Conservation (phyloP, 179 eudicot genomes). For the Corrigiola litoralis region DNA sequence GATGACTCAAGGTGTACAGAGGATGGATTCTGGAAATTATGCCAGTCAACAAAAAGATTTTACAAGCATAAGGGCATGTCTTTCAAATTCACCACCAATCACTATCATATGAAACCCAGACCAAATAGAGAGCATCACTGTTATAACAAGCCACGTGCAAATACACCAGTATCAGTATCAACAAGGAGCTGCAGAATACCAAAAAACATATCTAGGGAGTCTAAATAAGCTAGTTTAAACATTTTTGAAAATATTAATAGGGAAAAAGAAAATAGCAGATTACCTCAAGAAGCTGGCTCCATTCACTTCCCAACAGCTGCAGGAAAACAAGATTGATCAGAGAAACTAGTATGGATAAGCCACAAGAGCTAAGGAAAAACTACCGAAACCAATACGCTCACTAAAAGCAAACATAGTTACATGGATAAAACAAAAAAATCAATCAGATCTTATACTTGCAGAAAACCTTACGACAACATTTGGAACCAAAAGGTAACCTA, state of each 20-base stretch:
- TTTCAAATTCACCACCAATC: constrained; percentile 14
- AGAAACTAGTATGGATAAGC: background rate
- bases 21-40: constrained; percentile 11
- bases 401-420: too few relatives aligned
- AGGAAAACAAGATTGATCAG: constrained; percentile 15
- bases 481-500: too few relatives aligned
- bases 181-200: background rate
- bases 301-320: constrained; percentile 74
- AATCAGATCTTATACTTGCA: too few relatives aligned
- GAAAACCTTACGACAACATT: too few relatives aligned
- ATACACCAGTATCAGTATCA: background rate
- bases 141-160: constrained; percentile 1
- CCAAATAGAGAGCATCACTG: background rate
- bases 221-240: constrained; percentile 1
- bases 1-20: constrained; percentile 15
- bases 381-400: background rate
- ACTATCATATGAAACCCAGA: background rate
- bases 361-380: background rate
- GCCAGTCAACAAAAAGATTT: constrained; percentile 14
- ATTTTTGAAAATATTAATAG: background rate
- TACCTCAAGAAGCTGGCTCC: constrained; percentile 88
- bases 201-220: too few relatives aligned
- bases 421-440: too few relatives aligned
- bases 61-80: background rate
- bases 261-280: constrained; percentile 17